Conservation (phyloP, 2,329 filamentous ascomycete species). For the Colletotrichum endophyticum region DNA sequence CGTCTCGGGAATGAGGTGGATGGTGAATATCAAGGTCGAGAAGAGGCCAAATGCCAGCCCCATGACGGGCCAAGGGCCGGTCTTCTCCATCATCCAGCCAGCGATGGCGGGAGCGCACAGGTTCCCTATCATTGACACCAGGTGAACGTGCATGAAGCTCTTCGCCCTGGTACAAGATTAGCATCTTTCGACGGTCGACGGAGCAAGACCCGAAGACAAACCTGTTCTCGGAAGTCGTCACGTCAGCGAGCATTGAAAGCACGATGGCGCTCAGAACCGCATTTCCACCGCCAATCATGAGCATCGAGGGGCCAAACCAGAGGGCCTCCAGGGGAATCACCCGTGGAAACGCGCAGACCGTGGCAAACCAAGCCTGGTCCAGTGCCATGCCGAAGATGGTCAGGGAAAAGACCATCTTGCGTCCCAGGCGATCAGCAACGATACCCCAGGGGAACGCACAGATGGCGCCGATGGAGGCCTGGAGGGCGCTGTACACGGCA, state of each 20-base stretch:
- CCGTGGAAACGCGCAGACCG: conserved; percentile 36
- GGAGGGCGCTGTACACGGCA: conserved; percentile 32
- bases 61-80: conserved; percentile 31
- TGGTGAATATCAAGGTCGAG: conserved; percentile 18
- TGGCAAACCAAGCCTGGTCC: conserved; percentile 29
- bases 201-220: conserved; percentile 6
- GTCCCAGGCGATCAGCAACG: conserved; percentile 40
- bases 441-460: conserved; percentile 42
- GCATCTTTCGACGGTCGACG: not conserved
- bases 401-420: conserved; percentile 37
- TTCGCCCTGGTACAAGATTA: conserved; percentile 31
- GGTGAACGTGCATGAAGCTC: conserved; percentile 36
- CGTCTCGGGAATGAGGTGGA: conserved; percentile 30
- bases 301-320: conserved; percentile 35
- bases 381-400: conserved; percentile 34
- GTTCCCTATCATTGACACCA: conserved; percentile 34
- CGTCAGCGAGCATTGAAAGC: conserved; percentile 39
- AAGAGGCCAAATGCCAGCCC: not conserved
- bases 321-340: conserved; percentile 34
- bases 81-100: conserved; percentile 36
- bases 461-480: conserved; percentile 32
- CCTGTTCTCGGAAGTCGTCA: conserved; percentile 40
- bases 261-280: conserved; percentile 33
- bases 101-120: conserved; percentile 40
- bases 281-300: conserved; percentile 40